phyloP scores from a whole-genome alignment of 2,329 filamentous ascomycete species.

The Hymenoscyphus fraxineus region DNA sequence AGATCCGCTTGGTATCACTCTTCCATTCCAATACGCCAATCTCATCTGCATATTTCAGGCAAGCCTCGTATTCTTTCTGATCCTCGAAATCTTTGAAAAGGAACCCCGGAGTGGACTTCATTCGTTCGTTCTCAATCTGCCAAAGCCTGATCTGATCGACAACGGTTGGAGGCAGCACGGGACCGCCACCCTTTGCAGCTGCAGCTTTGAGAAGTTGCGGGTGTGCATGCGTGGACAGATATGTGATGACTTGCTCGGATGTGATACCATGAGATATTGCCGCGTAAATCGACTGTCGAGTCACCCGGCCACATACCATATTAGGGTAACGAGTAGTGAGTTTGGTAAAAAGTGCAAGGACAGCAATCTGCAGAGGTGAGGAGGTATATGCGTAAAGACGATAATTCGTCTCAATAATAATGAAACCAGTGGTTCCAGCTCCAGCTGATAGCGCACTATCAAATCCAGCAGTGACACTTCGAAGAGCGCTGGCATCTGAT shows the following conservation, averaged over 20 bases:
- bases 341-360: slow-evolving; percentile 83
- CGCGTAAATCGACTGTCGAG: slow-evolving; percentile 79
- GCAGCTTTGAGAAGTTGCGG: slow-evolving; percentile 74
- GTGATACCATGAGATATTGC: slow-evolving; percentile 92
- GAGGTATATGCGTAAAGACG: slow-evolving; percentile 95
- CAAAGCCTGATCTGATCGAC: slow-evolving; percentile 96
- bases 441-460: slow-evolving; percentile 56
- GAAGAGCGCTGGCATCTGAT: slow-evolving; percentile 64
- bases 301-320: slow-evolving; percentile 87
- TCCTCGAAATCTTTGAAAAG: slow-evolving; percentile 85
- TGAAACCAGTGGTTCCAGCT: slow-evolving; percentile 64
- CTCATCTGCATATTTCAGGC: slow-evolving; percentile 78
- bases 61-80: slow-evolving; percentile 64
- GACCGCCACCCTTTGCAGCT: slow-evolving; percentile 37
- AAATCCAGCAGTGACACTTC: slow-evolving; percentile 65
- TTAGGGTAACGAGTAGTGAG: slow-evolving; percentile 90
- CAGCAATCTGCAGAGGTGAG: slow-evolving; percentile 89
- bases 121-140: slow-evolving; percentile 95
- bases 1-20: slow-evolving; percentile 73
- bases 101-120: slow-evolving; percentile 79
- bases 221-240: slow-evolving; percentile 88
- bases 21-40: slow-evolving; percentile 88
- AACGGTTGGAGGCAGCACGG: slow-evolving; percentile 88
- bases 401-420: slow-evolving; percentile 98
- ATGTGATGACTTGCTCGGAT: slow-evolving; percentile 89